Percentiles rank a stretch among this genome's conserved stretches.
Evolutionary conservation across 208 protist species (phyloP).

Genomic region (Leishmania mexicana): DNA sequence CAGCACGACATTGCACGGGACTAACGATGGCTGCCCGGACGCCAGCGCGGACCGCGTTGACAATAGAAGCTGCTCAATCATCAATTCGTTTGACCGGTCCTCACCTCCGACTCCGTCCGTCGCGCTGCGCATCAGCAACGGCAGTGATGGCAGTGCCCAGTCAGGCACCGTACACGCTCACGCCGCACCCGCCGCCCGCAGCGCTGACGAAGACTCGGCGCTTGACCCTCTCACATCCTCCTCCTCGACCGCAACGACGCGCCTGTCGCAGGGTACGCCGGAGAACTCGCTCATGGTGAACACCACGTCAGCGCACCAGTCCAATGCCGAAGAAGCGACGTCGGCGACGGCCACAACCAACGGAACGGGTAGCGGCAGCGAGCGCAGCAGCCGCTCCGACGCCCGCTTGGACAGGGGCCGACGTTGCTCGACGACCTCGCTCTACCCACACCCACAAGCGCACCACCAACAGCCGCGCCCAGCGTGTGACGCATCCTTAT

Average conservation of each 20-base stretch:
- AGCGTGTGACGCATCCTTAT: neutral
- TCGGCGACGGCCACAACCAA: neutral
- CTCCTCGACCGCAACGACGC: constrained; percentile 2
- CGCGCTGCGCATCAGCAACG: neutral
- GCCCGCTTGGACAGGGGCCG: neutral
- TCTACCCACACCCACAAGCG: neutral
- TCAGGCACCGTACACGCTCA: neutral
- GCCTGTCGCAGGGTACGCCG: neutral
- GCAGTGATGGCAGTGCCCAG: neutral
- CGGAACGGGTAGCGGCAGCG: neutral
- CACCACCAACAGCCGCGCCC: neutral
- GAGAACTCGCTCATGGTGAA: constrained; percentile 4
- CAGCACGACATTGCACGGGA: neutral
- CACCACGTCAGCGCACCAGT: neutral
- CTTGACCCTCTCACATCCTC: neutral
- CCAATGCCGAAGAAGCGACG: neutral
- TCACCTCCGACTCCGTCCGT: neutral
- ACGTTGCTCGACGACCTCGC: neutral
- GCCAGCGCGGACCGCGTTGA: neutral
- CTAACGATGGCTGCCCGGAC: neutral
- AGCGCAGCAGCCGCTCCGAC: neutral
- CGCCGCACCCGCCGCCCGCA: neutral
- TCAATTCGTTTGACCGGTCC: neutral
- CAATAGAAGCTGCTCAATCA: neutral
- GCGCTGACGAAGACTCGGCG: neutral